phyloP scores from a whole-genome alignment of 768 basidiomycete species.

The Kwoniella mangroviensis region DNA sequence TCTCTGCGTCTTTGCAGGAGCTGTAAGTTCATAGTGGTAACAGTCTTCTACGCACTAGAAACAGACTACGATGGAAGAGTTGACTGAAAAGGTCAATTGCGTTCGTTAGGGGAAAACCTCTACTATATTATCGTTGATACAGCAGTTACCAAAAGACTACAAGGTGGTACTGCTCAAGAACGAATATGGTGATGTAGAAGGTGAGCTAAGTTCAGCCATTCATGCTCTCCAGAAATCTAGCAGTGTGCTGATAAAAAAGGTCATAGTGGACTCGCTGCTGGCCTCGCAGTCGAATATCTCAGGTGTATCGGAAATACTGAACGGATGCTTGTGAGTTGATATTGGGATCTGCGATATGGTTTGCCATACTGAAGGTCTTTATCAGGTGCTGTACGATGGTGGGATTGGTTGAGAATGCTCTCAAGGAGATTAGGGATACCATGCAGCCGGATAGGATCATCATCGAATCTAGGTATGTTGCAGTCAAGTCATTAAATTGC shows the following conservation, averaged over 20 bases:
- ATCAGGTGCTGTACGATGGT: conserved; percentile 88
- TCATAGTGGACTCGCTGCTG: conserved; percentile 83
- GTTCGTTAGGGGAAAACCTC: conserved; percentile 52
- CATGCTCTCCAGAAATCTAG: not conserved
- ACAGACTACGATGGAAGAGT: too few relatives aligned
- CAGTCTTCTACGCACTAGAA: too few relatives aligned
- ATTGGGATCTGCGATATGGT: not conserved
- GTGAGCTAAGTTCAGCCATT: conserved; percentile 56
- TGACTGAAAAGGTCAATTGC: too few relatives aligned
- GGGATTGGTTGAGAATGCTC: conserved; percentile 88
- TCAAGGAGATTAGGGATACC: conserved; percentile 82
- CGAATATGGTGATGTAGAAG: conserved; percentile 93
- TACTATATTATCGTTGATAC: conserved; percentile 76
- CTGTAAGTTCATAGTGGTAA: conserved; percentile 25
- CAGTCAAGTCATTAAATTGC: too few relatives aligned
- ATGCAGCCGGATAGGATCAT: conserved; percentile 87
- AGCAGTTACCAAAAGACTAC: conserved; percentile 81
- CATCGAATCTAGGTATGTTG: conserved; percentile 85
- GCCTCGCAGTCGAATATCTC: conserved; percentile 76
- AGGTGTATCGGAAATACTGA: conserved; percentile 89
- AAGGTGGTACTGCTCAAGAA: conserved; percentile 91
- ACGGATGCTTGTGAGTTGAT: conserved; percentile 83
- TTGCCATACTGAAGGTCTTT: not conserved
- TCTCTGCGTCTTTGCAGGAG: conserved; percentile 18
- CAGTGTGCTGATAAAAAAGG: not conserved